Conservation (phyloP, 2,329 filamentous ascomycete genomes). For the Gaeumannomyces tritici region DNA sequence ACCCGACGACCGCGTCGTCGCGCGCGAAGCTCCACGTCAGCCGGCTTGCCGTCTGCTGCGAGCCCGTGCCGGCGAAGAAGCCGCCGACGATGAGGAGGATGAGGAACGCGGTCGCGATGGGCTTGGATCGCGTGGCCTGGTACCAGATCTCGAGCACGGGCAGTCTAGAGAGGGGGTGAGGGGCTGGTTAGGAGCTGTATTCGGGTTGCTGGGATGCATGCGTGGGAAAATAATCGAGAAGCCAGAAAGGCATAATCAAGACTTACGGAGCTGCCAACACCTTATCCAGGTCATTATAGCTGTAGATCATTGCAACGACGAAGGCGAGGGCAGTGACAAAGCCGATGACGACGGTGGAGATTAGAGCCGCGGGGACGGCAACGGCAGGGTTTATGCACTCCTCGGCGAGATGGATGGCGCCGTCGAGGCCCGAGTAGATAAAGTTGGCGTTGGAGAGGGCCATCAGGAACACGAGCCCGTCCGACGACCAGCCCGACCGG, state of each 20-base stretch:
- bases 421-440: conserved; percentile 40
- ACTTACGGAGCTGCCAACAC: conserved; percentile 8
- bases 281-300: conserved; percentile 43
- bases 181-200: background rate
- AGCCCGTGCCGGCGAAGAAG: conserved; percentile 35
- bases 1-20: background rate
- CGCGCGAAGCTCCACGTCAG: conserved; percentile 19
- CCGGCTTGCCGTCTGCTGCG: conserved; percentile 30
- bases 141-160: conserved; percentile 35
- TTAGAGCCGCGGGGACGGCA: conserved; percentile 46
- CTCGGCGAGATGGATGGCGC: conserved; percentile 46
- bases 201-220: background rate
- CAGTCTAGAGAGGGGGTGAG: conserved; percentile 25
- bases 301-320: conserved; percentile 45
- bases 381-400: conserved; percentile 48
- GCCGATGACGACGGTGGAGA: conserved; percentile 45
- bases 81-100: conserved; percentile 29
- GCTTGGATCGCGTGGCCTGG: conserved; percentile 28
- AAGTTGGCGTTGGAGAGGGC: conserved; percentile 26
- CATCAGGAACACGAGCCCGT: conserved; percentile 20
- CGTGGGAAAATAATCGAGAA: background rate
- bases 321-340: conserved; percentile 50
- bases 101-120: conserved; percentile 23
- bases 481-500: conserved; percentile 14
- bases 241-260: background rate